Base-by-base conservation (phyloP, 306 rosid genomes). In the Malus orientalis region DNA sequence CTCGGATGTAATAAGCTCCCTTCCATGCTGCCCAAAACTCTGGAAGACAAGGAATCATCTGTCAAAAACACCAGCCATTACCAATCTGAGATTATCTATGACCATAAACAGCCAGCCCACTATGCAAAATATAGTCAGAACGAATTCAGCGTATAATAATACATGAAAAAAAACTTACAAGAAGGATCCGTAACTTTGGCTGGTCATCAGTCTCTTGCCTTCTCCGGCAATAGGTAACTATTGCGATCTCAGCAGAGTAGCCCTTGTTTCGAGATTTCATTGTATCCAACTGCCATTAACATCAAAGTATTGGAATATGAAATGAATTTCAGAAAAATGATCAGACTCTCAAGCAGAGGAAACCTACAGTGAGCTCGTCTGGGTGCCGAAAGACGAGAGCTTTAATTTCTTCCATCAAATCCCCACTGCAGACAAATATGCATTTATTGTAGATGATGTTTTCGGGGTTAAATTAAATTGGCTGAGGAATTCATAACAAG, bases 31-130 rank as follows among this genome's bases (percentile, higher is more conserved):
- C 81, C 99, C 99, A 85, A 96, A 96, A 96, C 99, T 96, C 99
- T 96, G 99, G 98, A 93, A 96, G 92, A 96, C 98, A 96, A 96
- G 96, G 97, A 96, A 96, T 91, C 92, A 91, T 96, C 99, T 96
- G 99, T 96, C 99, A 95, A 90, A 90, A 91, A 96, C 84, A 91
- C 84, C 92, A 93, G 90, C 84, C 86, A 89, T 90, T 88, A 87
- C 91, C 88, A 89, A 87, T 85, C 89, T 88, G 96, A 88, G 98
- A 91, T 74, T 77, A 81, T 76, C 88, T 86, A 85, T 75, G 25
- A 18, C 25, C 7, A 27, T n/a, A 7, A 10, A 44, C 75, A 55
- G 55, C 70, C 51, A 59, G 25, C n/a, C 69, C 23, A 4, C 16
- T 6, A 67, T 40, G 44, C 23, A 76, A 82, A 61, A 62, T 49